These are phyloP conservation scores for Fusarium brevicatenulatum DNA, from an alignment of 2,329 filamentous ascomycete genomes.

Conservation along the genomic window DNA sequence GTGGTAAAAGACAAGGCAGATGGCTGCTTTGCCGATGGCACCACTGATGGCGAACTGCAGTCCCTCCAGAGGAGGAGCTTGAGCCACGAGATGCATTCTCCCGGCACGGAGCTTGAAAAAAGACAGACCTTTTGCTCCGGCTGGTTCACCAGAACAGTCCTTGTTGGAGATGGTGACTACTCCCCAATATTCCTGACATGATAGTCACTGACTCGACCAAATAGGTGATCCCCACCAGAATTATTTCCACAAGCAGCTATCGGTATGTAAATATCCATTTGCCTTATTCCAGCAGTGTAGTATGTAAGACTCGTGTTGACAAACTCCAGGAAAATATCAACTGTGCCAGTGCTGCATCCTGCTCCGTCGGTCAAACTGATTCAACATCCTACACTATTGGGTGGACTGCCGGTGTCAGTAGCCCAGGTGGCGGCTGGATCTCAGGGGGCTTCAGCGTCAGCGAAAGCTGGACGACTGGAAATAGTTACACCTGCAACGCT, in stretches of 20 bases:
- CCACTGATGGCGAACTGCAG: neutral
- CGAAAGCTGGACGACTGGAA: neutral
- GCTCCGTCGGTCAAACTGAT: neutral
- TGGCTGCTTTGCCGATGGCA: neutral
- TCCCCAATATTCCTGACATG: neutral
- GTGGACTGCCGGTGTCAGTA: neutral
- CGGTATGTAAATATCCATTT: neutral
- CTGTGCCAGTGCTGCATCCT: neutral
- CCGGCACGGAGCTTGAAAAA: neutral
- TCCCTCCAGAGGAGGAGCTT: neutral
- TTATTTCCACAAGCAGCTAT: neutral
- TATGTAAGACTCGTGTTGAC: neutral
- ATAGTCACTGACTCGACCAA: neutral
- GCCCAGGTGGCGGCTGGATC: neutral
- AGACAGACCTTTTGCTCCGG: neutral
- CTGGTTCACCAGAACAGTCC: neutral
- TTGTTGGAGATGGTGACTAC: neutral
- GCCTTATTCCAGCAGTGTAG: rapidly evolving
- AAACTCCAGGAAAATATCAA: neutral
- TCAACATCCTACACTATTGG: neutral
- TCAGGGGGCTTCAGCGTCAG: neutral
- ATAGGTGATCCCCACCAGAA: neutral
- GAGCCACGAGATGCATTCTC: neutral
- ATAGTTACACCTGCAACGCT: neutral
- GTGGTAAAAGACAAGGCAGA: neutral